Percentiles rank a stretch among this genome's conserved stretches.
These are phyloP conservation scores for Chlamydomonas sphaeroides DNA, from an alignment of 139 green algal genomes.

Conservation along the genomic window DNA sequence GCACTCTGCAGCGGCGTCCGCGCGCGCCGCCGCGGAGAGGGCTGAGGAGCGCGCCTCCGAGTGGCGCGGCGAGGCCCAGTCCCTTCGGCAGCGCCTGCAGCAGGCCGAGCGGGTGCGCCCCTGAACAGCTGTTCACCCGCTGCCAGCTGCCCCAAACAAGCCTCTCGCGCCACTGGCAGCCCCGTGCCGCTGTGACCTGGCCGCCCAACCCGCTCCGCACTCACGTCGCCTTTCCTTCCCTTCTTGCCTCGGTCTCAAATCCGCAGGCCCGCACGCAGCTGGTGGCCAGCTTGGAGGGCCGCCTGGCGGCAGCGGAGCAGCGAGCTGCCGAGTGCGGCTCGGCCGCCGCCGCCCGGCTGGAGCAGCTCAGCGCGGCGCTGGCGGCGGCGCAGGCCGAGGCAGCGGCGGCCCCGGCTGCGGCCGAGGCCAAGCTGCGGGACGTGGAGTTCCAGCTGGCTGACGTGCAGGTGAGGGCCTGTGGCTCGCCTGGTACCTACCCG, in stretches of 20 bases:
- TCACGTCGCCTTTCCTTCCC: too few relatives aligned
- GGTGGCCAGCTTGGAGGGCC: conserved; percentile 6
- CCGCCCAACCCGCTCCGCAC: too few relatives aligned
- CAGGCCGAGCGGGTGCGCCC: conserved; percentile 31
- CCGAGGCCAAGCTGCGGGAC: conserved; percentile 19
- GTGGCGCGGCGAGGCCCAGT: neutral
- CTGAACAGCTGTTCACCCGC: too few relatives aligned
- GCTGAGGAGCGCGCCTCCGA: conserved; percentile 9
- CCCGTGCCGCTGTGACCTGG: too few relatives aligned
- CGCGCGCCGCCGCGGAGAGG: conserved; percentile 28
- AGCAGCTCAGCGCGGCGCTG: conserved; percentile 32
- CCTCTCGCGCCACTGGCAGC: too few relatives aligned
- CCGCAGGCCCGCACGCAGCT: conserved; percentile 18
- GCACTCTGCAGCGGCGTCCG: conserved; percentile 14
- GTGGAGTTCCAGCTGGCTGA: conserved; percentile 36
- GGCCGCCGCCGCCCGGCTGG: neutral
- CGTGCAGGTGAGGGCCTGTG: conserved; percentile 14
- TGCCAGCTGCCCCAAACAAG: too few relatives aligned
- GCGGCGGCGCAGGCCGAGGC: neutral
- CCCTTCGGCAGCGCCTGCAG: conserved; percentile 28
- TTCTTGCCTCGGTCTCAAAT: too few relatives aligned
- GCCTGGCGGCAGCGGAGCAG: conserved; percentile 34
- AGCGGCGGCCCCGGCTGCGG: neutral
- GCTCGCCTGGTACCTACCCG: too few relatives aligned
- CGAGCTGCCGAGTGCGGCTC: neutral